Percentiles rank a stretch among this genome's conserved stretches.
phyloP scores from a whole-genome alignment of 495 filamentous ascomycete genomes.

The Astrocystis sublimbata region DNA sequence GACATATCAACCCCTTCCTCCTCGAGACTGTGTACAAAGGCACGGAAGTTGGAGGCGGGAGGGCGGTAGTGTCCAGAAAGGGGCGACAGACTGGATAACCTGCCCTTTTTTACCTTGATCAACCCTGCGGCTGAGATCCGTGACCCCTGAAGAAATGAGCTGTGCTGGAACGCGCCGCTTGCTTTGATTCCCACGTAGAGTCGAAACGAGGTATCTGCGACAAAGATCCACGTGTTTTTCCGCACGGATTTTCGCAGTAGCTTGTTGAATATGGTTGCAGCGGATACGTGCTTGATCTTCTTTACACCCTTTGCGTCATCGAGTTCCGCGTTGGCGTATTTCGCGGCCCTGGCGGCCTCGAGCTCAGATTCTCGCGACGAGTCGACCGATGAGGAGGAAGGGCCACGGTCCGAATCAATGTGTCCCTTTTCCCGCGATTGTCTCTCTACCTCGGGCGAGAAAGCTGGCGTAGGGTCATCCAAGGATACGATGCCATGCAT shows the following conservation, averaged over 20 bases:
- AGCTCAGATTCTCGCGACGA: slow-evolving; percentile 30
- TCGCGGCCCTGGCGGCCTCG: slow-evolving; percentile 45
- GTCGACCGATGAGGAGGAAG: not conserved
- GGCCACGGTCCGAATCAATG: slow-evolving; percentile 13
- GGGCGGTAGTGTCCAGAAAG: slow-evolving; percentile 87
- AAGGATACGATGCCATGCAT: slow-evolving; percentile 71
- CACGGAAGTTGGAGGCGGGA: slow-evolving; percentile 73
- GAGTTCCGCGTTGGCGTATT: slow-evolving; percentile 56
- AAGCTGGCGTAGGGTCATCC: slow-evolving; percentile 61
- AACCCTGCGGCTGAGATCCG: slow-evolving; percentile 81
- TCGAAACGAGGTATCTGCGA: slow-evolving; percentile 80
- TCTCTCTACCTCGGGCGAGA: slow-evolving; percentile 28
- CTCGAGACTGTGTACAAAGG: slow-evolving; percentile 72
- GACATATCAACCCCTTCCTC: slow-evolving; percentile 78
- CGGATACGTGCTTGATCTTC: slow-evolving; percentile 67
- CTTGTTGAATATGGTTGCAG: slow-evolving; percentile 68
- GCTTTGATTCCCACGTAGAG: slow-evolving; percentile 92
- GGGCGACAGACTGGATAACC: slow-evolving; percentile 57
- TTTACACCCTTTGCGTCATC: slow-evolving; percentile 58
- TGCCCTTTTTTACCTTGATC: slow-evolving; percentile 81
- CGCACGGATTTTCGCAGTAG: slow-evolving; percentile 68
- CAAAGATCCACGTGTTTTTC: slow-evolving; percentile 90
- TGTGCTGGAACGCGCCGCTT: slow-evolving; percentile 86
- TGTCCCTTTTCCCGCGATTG: slow-evolving; percentile 22
- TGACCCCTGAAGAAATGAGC: slow-evolving; percentile 79